Conservation (phyloP, 331 rosid species). For the Spiraea crenata region DNA sequence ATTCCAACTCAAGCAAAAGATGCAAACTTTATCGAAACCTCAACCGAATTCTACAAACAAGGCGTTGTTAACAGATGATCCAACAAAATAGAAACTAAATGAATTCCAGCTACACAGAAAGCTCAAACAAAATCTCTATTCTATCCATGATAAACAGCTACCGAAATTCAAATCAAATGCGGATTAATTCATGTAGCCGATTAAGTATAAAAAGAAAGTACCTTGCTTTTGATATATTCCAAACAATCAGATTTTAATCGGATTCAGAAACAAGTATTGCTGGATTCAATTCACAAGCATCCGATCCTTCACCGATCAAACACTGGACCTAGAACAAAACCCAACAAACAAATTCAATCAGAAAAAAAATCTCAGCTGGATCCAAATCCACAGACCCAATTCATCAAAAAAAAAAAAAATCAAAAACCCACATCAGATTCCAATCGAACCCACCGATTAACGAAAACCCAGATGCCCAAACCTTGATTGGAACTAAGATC, state of each 20-base stretch:
- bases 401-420: conserved; percentile 27
- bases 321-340: conserved; percentile 47
- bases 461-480: conserved; percentile 72
- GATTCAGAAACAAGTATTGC: conserved; percentile 45
- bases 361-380: conserved; percentile 41
- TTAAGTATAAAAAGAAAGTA: conserved; percentile 31
- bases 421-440: conserved; percentile 57
- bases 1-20: conserved; percentile 26
- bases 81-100: conserved; percentile 26
- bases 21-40: conserved; percentile 13
- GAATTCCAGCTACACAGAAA: conserved; percentile 24
- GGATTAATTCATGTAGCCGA: conserved; percentile 14
- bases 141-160: conserved; percentile 4
- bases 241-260: conserved; percentile 45
- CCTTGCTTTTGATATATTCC: conserved; percentile 39
- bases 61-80: conserved; percentile 35
- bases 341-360: conserved; percentile 36
- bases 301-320: conserved; percentile 81
- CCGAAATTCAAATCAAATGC: conserved; percentile 36
- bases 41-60: conserved; percentile 12
- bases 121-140: conserved; percentile 18
- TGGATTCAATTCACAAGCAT: conserved; percentile 56
- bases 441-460: conserved; percentile 63
- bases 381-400: conserved; percentile 44
- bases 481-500: conserved; percentile 67